These are phyloP conservation scores for Acmispon strigosus DNA, from an alignment of 306 rosid species.

Conservation along the genomic window DNA sequence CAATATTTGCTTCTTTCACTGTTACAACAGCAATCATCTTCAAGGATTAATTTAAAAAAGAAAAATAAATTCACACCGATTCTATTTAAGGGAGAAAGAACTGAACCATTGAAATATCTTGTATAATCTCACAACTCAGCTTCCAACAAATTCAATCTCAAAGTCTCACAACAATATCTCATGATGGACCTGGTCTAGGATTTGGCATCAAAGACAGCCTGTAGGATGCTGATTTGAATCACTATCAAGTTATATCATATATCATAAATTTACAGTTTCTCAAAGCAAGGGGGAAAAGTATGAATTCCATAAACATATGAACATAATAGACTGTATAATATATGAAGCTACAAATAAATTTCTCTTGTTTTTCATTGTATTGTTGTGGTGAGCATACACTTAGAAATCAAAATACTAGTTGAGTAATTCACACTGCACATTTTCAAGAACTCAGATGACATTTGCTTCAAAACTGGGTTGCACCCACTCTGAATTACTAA, in stretches of 20 bases:
- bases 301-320: conserved; percentile 18
- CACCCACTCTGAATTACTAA: conserved; percentile 66
- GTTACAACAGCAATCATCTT: not conserved
- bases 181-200: not conserved
- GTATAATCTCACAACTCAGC: not conserved
- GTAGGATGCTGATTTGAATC: not conserved
- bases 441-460: conserved; percentile 59
- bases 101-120: too few species aligned
- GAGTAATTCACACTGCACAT: conserved; percentile 61
- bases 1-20: not conserved
- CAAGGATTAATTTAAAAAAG: not conserved
- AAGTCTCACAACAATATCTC: not conserved
- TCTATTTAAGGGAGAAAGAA: not conserved
- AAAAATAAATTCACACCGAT: not conserved
- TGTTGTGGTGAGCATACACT: conserved; percentile 70
- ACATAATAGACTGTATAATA: conserved; percentile 14
- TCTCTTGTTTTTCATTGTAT: conserved; percentile 50
- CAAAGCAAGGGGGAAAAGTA: not conserved
- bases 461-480: conserved; percentile 56
- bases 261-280: not conserved
- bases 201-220: not conserved
- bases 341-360: conserved; percentile 29
- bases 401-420: conserved; percentile 53
- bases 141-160: not conserved
- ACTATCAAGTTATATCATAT: not conserved